These are phyloP conservation scores for Sugiyamaella marilandica DNA, from an alignment of 805 yeast species.

Conservation along the genomic window DNA sequence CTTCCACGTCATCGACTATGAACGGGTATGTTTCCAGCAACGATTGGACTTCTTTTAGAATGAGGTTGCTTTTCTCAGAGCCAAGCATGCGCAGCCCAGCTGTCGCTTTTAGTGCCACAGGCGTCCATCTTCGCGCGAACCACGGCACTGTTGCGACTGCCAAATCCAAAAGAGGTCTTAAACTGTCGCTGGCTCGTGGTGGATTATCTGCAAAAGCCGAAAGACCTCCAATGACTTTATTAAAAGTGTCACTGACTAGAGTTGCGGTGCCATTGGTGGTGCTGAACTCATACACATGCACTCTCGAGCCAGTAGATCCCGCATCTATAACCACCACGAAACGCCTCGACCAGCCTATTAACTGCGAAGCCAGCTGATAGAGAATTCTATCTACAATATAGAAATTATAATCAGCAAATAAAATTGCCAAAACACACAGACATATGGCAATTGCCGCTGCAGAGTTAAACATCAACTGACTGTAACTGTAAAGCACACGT, in stretches of 20 bases:
- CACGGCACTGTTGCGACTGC: constrained; percentile 76
- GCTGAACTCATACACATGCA: constrained; percentile 77
- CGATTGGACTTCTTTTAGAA: constrained; percentile 64
- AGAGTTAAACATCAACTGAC: not conserved
- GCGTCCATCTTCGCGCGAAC: constrained; percentile 69
- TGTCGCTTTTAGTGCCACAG: constrained; percentile 88
- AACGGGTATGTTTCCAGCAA: constrained; percentile 81
- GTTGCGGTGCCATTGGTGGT: not conserved
- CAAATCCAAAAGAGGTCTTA: constrained; percentile 70
- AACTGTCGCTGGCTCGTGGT: constrained; percentile 74
- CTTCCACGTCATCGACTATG: constrained; percentile 76
- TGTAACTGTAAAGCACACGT: no score
- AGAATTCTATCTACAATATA: not conserved
- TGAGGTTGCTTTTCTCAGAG: constrained; percentile 58
- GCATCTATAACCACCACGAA: constrained; percentile 94
- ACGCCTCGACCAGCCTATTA: constrained; percentile 33
- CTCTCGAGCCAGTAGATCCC: constrained; percentile 93
- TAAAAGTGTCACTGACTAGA: constrained; percentile 1
- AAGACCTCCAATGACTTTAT: constrained; percentile 82
- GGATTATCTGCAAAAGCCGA: constrained; percentile 78
- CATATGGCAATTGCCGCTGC: not conserved
- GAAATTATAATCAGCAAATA: not conserved
- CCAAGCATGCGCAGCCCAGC: constrained; percentile 91
- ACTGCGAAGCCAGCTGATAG: not conserved
- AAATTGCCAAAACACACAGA: no score